Base-by-base conservation (phyloP, 495 filamentous ascomycete genomes). In the Penicillium psychrofluorescens region DNA sequence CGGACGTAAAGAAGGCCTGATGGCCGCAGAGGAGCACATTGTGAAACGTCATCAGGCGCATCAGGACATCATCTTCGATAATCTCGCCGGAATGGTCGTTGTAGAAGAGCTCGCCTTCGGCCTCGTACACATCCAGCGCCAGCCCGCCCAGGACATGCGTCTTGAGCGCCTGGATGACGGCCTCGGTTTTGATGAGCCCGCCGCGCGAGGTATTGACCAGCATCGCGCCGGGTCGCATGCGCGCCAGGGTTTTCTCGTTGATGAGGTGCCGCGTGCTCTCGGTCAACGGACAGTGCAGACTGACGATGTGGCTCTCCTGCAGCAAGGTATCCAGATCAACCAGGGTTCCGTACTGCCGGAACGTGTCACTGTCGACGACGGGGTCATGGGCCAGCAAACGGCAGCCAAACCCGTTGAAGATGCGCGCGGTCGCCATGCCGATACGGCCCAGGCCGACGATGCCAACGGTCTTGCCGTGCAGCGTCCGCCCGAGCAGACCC, bases 61-160 rank as follows among this genome's bases (percentile, higher is more conserved):
- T 78, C 30, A 86, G 55, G 37, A 77, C 71, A 52, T 86, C 83
- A 50, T 86, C 83, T 34, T 84, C 65, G 52, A 86, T 83, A 49
- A 86, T 82, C 44, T 83, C 77, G 8, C 69, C 71, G 11, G 76
- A 81, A 45, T 81, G 79, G 46, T 86, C 81, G 41, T 75, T 70
- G 48, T 84, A 86, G 54, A 86, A 86, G 16, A 65, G 75, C 58
- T 41, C 70, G 41, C 48, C 70, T 54, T 95, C 90, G 1, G 87
- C 87, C 43, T 92, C 88, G 31, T 88, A 86, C 0, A 95, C 90
- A 64, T 95, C 90, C 34, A 95, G 59, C 36, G 86, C 86, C 8
- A 88, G 78, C 14, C 86, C 88, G 27, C 78, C 70, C 38, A 95
- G 62, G 6, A 70, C 70, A 9, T 70, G 62, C 2, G 54, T 69